Conservation (phyloP, 2,329 filamentous ascomycete genomes). For the Apiospora phragmitis region DNA sequence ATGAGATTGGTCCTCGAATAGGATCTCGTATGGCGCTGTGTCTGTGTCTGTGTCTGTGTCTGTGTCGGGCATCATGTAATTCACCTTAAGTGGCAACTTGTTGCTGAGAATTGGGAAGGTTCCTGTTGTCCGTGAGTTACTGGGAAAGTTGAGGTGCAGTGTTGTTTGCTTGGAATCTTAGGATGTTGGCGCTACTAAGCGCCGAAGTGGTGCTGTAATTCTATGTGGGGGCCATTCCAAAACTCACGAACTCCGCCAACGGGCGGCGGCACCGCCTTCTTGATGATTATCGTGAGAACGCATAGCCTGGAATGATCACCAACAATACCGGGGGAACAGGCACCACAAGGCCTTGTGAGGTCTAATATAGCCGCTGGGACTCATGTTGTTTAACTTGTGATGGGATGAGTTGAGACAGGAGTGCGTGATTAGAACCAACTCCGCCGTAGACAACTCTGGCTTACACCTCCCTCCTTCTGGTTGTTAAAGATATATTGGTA, state of each 20-base stretch:
- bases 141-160: background rate
- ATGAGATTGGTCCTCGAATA: slow-evolving; percentile 8
- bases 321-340: background rate
- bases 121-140: background rate
- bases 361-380: background rate
- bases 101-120: background rate
- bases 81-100: background rate
- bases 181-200: background rate
- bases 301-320: background rate
- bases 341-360: background rate
- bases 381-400: no score
- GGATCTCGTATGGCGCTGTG: background rate
- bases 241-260: no score
- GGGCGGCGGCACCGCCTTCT: background rate
- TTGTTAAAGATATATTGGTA: no score
- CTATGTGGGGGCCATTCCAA: no score
- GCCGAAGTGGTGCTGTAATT: no score
- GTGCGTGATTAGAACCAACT: no score
- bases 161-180: background rate
- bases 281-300: background rate
- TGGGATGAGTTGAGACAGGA: no score
- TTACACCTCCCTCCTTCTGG: no score
- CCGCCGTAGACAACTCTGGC: no score
- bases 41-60: background rate
- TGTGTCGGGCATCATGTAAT: background rate